Percentiles rank a stretch among this genome's conserved stretches.
Evolutionary conservation across 805 yeast genomes (phyloP).

Genomic region (Saccharomycopsis oosterbeekiorum): DNA sequence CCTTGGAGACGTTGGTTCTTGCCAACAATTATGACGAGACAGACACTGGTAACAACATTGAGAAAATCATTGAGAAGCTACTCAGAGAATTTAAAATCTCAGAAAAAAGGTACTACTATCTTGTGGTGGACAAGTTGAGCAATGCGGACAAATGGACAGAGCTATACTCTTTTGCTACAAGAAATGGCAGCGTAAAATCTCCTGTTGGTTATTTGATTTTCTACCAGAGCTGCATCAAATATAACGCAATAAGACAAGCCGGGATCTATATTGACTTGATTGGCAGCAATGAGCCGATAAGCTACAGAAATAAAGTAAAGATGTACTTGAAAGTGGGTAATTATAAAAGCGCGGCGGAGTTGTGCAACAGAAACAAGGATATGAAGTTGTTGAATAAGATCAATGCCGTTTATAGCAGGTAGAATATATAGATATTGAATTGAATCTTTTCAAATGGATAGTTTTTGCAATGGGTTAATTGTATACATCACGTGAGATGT

Average conservation of each 20-base stretch:
- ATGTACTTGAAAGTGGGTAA: conserved; percentile 47
- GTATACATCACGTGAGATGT: too few relatives aligned
- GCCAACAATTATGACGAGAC: conserved; percentile 33
- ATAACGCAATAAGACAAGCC: conserved; percentile 52
- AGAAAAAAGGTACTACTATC: conserved; percentile 47
- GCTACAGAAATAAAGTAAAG: conserved; percentile 37
- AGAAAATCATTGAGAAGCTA: conserved; percentile 37
- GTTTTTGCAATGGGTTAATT: too few relatives aligned
- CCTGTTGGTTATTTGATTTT: conserved; percentile 68
- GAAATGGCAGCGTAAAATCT: conserved; percentile 34
- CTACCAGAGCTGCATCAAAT: conserved; percentile 40
- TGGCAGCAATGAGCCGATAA: conserved; percentile 26
- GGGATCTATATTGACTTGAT: conserved; percentile 49
- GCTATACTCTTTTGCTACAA: conserved; percentile 41
- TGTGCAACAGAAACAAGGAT: conserved; percentile 36
- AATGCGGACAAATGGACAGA: conserved; percentile 44
- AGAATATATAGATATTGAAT: not conserved
- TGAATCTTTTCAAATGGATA: too few relatives aligned
- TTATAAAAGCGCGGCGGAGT: conserved; percentile 38
- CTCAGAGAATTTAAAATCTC: conserved; percentile 45
- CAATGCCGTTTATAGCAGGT: not conserved
- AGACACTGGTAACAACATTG: not conserved
- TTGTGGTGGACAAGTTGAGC: conserved; percentile 40
- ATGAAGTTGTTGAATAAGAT: not conserved
- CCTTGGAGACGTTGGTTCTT: conserved; percentile 36